A percentile compares a stretch with the other conserved stretches of the same genome.
phyloP scores from a whole-genome alignment of 129 eudicot species.

The Gnaphalium uliginosum region DNA sequence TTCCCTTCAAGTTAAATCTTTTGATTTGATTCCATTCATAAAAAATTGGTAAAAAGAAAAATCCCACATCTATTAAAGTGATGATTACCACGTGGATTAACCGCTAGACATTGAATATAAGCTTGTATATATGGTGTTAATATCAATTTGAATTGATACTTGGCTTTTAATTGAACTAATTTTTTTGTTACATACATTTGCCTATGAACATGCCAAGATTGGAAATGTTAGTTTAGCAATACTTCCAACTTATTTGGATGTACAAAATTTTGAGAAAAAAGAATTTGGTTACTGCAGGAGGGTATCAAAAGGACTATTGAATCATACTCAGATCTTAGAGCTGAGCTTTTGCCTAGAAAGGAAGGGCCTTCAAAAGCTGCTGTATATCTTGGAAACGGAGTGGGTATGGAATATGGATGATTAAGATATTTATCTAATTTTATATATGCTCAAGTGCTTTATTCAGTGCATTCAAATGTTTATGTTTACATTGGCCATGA shows the following conservation, averaged over 20 bases:
- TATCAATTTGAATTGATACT: neutral
- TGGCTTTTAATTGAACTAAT: neutral
- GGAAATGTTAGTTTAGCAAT: neutral
- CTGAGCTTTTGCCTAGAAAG: conserved; percentile 61
- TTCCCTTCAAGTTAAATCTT: neutral
- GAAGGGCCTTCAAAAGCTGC: conserved; percentile 88
- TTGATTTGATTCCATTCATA: neutral
- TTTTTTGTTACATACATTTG: conserved; percentile 1
- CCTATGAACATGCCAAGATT: neutral
- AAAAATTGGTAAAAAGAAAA: neutral
- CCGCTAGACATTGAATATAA: neutral
- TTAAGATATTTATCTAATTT: too few species aligned
- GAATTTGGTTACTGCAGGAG: conserved; percentile 60
- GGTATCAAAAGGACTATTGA: conserved; percentile 88
- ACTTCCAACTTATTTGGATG: neutral
- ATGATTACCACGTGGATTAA: conserved; percentile 1
- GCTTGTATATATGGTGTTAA: neutral
- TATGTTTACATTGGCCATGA: neutral
- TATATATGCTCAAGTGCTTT: neutral
- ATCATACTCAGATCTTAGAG: conserved; percentile 84
- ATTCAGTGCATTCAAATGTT: neutral
- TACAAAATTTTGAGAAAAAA: conserved; percentile 18
- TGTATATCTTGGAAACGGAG: conserved; percentile 85
- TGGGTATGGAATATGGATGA: conserved; percentile 52
- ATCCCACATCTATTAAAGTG: neutral